These are phyloP conservation scores for Syncephalastrum contaminatum DNA, from an alignment of 371 early-diverging fungal genomes.

Conservation along the genomic window DNA sequence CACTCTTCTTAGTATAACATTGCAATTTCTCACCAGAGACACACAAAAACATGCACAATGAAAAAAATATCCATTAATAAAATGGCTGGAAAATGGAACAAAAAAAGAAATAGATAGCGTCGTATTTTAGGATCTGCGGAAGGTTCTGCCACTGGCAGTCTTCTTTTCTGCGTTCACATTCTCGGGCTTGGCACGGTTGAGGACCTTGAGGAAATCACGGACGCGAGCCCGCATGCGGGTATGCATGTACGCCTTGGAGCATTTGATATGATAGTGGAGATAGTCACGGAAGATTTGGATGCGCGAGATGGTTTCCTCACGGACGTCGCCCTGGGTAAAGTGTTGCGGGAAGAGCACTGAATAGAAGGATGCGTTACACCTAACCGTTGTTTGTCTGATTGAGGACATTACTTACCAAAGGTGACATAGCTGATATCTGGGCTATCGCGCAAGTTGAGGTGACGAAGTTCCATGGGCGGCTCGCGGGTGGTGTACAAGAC, in stretches of 20 bases:
- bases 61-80: no score
- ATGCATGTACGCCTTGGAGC: constrained; percentile 98
- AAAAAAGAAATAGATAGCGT: no score
- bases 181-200: constrained; percentile 97
- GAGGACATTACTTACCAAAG: constrained; percentile 79
- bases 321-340: constrained; percentile 67
- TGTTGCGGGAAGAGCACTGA: constrained; percentile 94
- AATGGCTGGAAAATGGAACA: no score
- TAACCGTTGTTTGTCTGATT: no score
- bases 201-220: constrained; percentile 93
- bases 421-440: constrained; percentile 87
- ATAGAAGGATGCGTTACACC: neutral
- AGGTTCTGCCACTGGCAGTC: constrained; percentile 62
- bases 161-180: constrained; percentile 80
- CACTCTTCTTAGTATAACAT: no score
- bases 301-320: constrained; percentile 87
- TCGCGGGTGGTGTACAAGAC: constrained; percentile 91
- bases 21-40: no score
- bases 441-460: constrained; percentile 71
- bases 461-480: constrained; percentile 92
- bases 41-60: no score
- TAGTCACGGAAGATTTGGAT: constrained; percentile 97
- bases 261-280: constrained; percentile 98
- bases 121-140: constrained; percentile 26
- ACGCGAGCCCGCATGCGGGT: constrained; percentile 96